phyloP scores from a whole-genome alignment of 2,329 filamentous ascomycete genomes.

The Pseudopyrenochaeta lycopersici region DNA sequence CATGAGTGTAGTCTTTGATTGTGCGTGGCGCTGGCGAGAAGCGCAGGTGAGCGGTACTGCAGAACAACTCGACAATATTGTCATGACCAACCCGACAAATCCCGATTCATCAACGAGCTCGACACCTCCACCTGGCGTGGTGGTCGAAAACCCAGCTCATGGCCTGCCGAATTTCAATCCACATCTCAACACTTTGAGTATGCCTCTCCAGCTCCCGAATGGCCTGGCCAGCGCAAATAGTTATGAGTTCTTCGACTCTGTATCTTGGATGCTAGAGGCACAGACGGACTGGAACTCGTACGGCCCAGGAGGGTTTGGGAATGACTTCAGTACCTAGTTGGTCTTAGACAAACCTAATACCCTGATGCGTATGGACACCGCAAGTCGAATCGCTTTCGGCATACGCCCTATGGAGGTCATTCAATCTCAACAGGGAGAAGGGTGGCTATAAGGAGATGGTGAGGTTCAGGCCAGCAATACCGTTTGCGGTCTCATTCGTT shows the following conservation, averaged over 20 bases:
- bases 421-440: too few species aligned
- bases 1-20: constrained; percentile 86
- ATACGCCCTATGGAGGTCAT: too few species aligned
- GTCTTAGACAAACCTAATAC: not conserved
- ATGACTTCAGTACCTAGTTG: constrained; percentile 42
- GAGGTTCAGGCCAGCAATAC: too few species aligned
- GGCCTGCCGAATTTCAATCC: constrained; percentile 48
- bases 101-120: constrained; percentile 74
- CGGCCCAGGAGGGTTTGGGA: constrained; percentile 35
- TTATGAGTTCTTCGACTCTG: constrained; percentile 82
- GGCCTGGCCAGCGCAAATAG: constrained; percentile 51
- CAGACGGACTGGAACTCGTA: constrained; percentile 47
- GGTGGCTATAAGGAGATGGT: too few species aligned
- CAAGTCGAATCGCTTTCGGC: too few species aligned
- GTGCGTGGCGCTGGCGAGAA: constrained; percentile 86
- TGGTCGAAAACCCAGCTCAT: constrained; percentile 44
- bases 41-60: constrained; percentile 59
- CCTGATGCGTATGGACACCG: too few species aligned
- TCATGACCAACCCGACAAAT: constrained; percentile 88
- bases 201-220: constrained; percentile 69
- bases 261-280: constrained; percentile 95
- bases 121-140: constrained; percentile 62
- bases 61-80: constrained; percentile 65
- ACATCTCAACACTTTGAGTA: constrained; percentile 53
- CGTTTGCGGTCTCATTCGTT: too few species aligned